Conservation (phyloP, 108 stramenopile species). For the Nitzschia sp. region DNA sequence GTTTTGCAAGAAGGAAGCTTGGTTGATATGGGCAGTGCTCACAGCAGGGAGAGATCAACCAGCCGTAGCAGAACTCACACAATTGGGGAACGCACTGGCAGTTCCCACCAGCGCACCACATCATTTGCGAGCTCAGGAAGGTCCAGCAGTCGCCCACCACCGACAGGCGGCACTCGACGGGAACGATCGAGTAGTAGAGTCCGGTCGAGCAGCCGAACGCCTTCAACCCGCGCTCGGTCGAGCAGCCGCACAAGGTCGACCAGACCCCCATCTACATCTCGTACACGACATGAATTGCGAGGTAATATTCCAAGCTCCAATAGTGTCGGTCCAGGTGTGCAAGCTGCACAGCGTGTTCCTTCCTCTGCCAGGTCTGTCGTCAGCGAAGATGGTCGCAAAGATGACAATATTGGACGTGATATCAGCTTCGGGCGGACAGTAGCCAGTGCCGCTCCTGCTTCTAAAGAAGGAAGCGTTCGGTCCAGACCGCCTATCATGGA, state of each 20-base stretch:
- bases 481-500: conserved; percentile 20
- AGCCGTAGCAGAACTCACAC: conserved; percentile 18
- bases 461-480: background rate
- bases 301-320: background rate
- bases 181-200: no score
- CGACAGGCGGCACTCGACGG: conserved; percentile 7
- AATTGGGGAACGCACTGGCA: conserved; percentile 21
- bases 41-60: conserved; percentile 21
- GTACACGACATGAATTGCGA: conserved; percentile 30
- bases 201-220: conserved; percentile 17
- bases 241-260: conserved; percentile 22
- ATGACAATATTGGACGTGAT: conserved; percentile 50
- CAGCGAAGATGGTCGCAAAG: conserved; percentile 14
- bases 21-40: conserved; percentile 17
- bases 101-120: conserved; percentile 12
- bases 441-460: conserved; percentile 2
- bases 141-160: conserved; percentile 23
- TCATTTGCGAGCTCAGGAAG: conserved; percentile 1
- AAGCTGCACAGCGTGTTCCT: background rate
- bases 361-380: background rate
- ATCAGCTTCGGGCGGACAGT: conserved; percentile 39
- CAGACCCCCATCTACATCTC: conserved; percentile 31
- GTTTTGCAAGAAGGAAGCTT: background rate
- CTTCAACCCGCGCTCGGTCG: conserved; percentile 26
- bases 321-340: conserved; percentile 29